These are phyloP conservation scores for Sanghuangporus weigelae DNA, from an alignment of 1,284 basidiomycete species.

Conservation along the genomic window DNA sequence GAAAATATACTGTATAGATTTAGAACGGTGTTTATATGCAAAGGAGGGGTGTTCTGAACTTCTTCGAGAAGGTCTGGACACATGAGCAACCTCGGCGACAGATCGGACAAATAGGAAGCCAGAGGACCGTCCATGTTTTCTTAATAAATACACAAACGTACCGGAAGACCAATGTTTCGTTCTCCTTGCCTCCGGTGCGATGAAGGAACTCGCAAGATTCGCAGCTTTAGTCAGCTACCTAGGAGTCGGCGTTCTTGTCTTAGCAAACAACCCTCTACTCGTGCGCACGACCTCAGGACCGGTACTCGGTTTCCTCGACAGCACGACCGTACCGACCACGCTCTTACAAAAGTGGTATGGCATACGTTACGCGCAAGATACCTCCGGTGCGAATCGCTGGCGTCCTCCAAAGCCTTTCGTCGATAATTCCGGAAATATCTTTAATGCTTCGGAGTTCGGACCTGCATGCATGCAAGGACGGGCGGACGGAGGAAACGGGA, in stretches of 20 bases:
- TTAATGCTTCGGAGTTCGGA: conserved; percentile 35
- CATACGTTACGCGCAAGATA: conserved; percentile 35
- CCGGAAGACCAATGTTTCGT: background rate
- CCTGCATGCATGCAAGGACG: conserved; percentile 39
- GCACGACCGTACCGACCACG: conserved; percentile 26
- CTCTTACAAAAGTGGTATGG: conserved; percentile 37
- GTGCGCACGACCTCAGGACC: conserved; percentile 29
- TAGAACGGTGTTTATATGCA: background rate
- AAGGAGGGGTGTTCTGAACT: background rate
- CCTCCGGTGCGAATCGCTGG: conserved; percentile 36
- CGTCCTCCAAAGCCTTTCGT: conserved; percentile 31
- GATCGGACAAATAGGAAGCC: conserved; percentile 13
- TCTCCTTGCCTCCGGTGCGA: background rate
- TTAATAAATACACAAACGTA: background rate
- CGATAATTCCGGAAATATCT: conserved; percentile 20
- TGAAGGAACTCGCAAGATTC: background rate
- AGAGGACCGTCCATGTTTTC: background rate
- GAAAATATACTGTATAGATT: background rate
- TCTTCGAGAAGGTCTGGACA: background rate
- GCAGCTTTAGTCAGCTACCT: background rate
- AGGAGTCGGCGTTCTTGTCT: background rate
- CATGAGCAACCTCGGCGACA: conserved; percentile 14
- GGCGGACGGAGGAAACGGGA: conserved; percentile 36
- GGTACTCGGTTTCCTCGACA: conserved; percentile 33
- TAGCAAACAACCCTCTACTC: conserved; percentile 4